These are phyloP conservation scores for Scutellaria baicalensis DNA, from an alignment of 257 asterid species.

Conservation along the genomic window DNA sequence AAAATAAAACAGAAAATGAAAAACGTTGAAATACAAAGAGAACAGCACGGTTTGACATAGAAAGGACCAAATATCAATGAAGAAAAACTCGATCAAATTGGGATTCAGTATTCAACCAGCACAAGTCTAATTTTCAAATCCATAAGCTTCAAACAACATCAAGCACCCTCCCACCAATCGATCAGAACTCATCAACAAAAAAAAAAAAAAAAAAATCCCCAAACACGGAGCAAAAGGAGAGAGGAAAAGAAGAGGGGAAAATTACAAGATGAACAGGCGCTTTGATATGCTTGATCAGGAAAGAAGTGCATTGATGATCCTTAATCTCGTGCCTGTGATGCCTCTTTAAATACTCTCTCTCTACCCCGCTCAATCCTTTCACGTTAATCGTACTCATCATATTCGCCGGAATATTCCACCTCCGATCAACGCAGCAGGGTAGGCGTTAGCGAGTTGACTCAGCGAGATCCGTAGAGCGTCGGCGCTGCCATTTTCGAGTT, in stretches of 20 bases:
- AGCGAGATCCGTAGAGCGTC: conserved; percentile 12
- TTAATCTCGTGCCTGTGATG: conserved; percentile 49
- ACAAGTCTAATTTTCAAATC: conserved; percentile 1
- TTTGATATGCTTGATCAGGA: conserved; percentile 55
- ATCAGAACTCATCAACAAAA: conserved; percentile 3
- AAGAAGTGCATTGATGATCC: conserved; percentile 63
- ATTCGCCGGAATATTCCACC: neutral
- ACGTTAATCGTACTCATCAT: conserved; percentile 19
- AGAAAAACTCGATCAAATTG: neutral
- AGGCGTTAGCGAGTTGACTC: conserved; percentile 15
- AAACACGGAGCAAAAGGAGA: neutral
- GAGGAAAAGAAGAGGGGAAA: neutral
- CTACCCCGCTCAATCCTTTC: conserved; percentile 40
- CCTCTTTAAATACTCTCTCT: conserved; percentile 43
- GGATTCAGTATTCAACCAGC: neutral
- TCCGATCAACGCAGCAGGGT: conserved; percentile 14
- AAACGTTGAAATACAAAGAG: neutral
- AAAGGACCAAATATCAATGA: neutral
- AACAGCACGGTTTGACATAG: too few relatives aligned
- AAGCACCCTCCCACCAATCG: neutral
- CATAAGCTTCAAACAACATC: neutral
- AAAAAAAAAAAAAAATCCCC: neutral
- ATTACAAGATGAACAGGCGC: conserved; percentile 75
- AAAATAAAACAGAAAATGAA: neutral
- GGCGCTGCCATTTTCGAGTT: conserved; percentile 13